Base-by-base conservation (phyloP, 352 stramenopile species). In the Globisporangium splendens region DNA sequence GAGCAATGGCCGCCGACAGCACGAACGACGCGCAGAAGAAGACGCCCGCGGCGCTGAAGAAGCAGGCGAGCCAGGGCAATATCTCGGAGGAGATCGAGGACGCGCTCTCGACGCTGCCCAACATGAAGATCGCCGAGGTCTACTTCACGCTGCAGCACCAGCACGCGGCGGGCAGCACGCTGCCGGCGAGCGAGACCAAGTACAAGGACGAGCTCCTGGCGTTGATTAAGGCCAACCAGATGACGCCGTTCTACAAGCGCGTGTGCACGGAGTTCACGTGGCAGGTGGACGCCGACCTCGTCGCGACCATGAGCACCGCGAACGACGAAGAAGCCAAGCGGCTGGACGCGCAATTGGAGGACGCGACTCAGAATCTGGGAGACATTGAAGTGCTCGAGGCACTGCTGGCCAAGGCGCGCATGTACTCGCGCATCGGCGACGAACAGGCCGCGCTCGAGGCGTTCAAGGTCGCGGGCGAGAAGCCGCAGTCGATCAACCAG, bases 331-430 rank as follows among this genome's bases (percentile, higher is more conserved):
- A 96, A 33, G 53, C 98, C 44, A 68, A 83, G 48, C 61, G 69
- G 41, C 65, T 98, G 10, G 88, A 98, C 55, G 88, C 89, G 38
- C 88, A 88, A 7, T 70, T 98, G 14, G 75, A 79, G 8, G 94
- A 98, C 60, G 96, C 96, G n/a, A 91, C 93, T 66, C 91, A 98
- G 69, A 98, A 98, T 70, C 68, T 97, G 17, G 96, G 96, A 18
- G 97, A 99, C 66, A 98, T 98, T 82, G 97, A 99, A 73, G 94
- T 99, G 39, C 84, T 99, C 31, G 94, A 99, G 56, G 89, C 95
- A 31, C 70, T 97, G 53, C 86, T 99, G 41, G 77, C 88, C 33
- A 92, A 98, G 62, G 97, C 96, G 33, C 77, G 93, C 47, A 97
- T 98, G 88, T 95, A 81, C 56, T 97, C 95, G 48, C 91, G 92